phyloP scores from a whole-genome alignment of 169 alveolate genomes.

The Plasmodium adleri region DNA sequence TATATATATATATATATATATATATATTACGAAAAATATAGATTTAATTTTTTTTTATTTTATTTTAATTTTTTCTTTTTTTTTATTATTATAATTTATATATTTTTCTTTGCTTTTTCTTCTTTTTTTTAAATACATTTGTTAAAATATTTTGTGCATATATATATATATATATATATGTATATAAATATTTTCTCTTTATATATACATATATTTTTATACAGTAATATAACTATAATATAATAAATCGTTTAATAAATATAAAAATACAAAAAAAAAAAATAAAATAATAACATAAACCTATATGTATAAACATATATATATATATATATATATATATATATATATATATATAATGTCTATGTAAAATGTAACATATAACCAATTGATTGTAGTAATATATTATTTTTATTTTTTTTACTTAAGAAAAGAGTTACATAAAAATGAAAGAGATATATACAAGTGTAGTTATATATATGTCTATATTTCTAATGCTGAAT shows the following conservation, averaged over 20 bases:
- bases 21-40: too few species aligned
- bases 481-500: too few species aligned
- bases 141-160: constrained; percentile 14
- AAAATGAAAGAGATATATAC: too few species aligned
- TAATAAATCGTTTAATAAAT: constrained; percentile 3
- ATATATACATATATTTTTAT: constrained; percentile 5
- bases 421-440: too few species aligned
- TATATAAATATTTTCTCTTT: constrained; percentile 13
- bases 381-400: too few species aligned
- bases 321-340: constrained; percentile 2
- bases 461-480: too few species aligned
- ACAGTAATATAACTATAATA: constrained; percentile 7
- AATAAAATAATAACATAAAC: constrained; percentile 6
- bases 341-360: neutral
- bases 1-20: constrained; percentile 15
- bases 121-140: constrained; percentile 11
- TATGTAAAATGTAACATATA: too few species aligned
- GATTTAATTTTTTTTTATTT: neutral
- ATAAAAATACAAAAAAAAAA: constrained; percentile 11
- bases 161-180: constrained; percentile 6
- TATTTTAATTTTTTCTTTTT: constrained; percentile 5
- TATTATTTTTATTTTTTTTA: too few species aligned
- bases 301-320: constrained; percentile 6
- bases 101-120: neutral
- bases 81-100: neutral